Conservation (phyloP, 2,329 filamentous ascomycete species). For the Penicillium sp. region DNA sequence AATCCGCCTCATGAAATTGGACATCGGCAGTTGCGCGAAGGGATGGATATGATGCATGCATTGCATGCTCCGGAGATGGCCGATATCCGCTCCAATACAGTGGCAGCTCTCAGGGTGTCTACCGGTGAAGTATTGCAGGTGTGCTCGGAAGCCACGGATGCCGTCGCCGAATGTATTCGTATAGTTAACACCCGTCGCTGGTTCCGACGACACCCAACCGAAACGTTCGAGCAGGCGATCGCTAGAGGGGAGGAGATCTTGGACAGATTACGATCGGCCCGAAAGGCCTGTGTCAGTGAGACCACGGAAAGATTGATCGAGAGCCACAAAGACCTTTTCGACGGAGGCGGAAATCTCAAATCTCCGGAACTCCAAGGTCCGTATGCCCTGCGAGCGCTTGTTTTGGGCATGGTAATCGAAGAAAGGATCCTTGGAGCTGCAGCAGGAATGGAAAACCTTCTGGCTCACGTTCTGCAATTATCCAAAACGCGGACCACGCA, state of each 20-base stretch:
- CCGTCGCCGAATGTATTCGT: background rate
- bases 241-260: background rate
- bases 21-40: background rate
- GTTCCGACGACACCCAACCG: background rate
- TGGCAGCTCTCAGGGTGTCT: background rate
- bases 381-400: background rate
- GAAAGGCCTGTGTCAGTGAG: background rate
- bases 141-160: background rate
- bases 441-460: background rate
- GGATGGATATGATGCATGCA: background rate
- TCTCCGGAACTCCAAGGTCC: background rate
- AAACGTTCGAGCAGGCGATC: background rate
- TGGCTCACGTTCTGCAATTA: background rate
- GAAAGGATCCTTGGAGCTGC: background rate
- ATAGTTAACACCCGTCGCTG: background rate
- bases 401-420: background rate
- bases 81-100: background rate
- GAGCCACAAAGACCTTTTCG: background rate
- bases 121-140: background rate
- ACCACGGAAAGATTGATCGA: background rate
- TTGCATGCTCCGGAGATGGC: background rate
- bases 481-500: background rate
- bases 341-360: background rate
- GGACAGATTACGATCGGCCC: background rate
- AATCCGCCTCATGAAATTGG: background rate